Percentiles rank a stretch among this genome's conserved stretches.
phyloP scores from a whole-genome alignment of 2,329 filamentous ascomycete species.

The Mycosphaerella sp. region DNA sequence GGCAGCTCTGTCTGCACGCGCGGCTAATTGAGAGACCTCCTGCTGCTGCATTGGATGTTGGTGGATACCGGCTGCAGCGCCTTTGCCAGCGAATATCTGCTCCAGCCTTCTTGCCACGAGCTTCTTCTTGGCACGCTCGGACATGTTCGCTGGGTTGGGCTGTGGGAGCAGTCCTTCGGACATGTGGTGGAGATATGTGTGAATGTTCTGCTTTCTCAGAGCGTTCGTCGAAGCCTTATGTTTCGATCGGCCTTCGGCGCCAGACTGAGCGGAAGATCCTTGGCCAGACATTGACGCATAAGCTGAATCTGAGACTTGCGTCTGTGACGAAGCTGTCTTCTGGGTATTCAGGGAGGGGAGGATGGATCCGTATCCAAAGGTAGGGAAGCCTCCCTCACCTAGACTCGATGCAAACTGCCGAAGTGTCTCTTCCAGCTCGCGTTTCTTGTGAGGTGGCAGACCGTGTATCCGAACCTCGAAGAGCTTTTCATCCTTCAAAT shows the following conservation, averaged over 20 bases:
- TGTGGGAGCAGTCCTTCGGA: constrained; percentile 61
- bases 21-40: constrained; percentile 52
- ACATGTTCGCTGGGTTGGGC: constrained; percentile 49
- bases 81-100: constrained; percentile 72
- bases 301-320: constrained; percentile 47
- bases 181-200: constrained; percentile 66
- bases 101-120: constrained; percentile 70
- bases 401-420: constrained; percentile 63
- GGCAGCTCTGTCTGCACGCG: constrained; percentile 39
- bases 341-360: constrained; percentile 48
- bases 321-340: constrained; percentile 55
- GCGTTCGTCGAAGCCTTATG: constrained; percentile 26
- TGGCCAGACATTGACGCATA: constrained; percentile 56
- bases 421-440: constrained; percentile 67
- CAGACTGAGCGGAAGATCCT: constrained; percentile 38
- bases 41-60: constrained; percentile 51
- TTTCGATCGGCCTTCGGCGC: constrained; percentile 27
- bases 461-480: constrained; percentile 79
- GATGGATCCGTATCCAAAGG: constrained; percentile 32
- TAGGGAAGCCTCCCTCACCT: constrained; percentile 41
- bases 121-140: constrained; percentile 68
- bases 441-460: constrained; percentile 63
- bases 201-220: constrained; percentile 52
- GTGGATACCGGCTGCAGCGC: constrained; percentile 39
- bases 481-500: constrained; percentile 66